Base-by-base conservation (phyloP, 345 rosid species). In the Eucalyptus sp. region DNA sequence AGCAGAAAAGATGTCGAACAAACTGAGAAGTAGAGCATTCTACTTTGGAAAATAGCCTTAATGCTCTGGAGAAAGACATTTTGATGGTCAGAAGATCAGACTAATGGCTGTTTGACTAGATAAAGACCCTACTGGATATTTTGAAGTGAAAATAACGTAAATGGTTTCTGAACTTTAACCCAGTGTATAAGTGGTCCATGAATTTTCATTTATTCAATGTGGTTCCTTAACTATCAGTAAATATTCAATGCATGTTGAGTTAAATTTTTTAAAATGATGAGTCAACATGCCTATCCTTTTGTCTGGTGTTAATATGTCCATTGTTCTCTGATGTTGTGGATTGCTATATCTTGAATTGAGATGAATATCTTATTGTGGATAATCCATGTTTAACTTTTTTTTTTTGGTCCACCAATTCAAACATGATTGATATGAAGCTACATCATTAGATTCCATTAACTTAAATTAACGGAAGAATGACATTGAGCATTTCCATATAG, bases 121-220 rank as follows among this genome's bases (percentile, higher is more conserved):
- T 4, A 33, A 68, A 17, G 18, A 9, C 37, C 37, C 7, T 8
- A 16, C 17, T 3, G 12, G 24, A 68, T 66, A 66, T 66, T 66
- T 66, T 66, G 10, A 66, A 66, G 41, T 2, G 33, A 62, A 22
- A 56, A 56, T 56, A 24, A 24, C 3, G 0, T 22, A 24, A 24
- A 56, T 56, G 13, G 3, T 24, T 56, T 24, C 0, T 56, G 0
- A 24, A 56, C 3, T 56, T 56, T 24, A 24, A 10, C 3, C 0
- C 1, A 10, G 0, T 56, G 3, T 8, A 56, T 0, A 56, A 56
- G 24, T 56, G 13, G 2, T 56, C 0, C 0, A 56, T 24, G 3
- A 56, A 56, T 24, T 24, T 56, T 56, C 4, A 22, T 56, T 56
- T 56, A 56, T 56, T 22, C 0, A 56, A 56, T 24, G 6, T 56